Evolutionary conservation across 2,329 filamentous ascomycete species (phyloP), one percentile per base, ranked within the genome.

Genomic region (Aureobasidium mangrovei): DNA sequence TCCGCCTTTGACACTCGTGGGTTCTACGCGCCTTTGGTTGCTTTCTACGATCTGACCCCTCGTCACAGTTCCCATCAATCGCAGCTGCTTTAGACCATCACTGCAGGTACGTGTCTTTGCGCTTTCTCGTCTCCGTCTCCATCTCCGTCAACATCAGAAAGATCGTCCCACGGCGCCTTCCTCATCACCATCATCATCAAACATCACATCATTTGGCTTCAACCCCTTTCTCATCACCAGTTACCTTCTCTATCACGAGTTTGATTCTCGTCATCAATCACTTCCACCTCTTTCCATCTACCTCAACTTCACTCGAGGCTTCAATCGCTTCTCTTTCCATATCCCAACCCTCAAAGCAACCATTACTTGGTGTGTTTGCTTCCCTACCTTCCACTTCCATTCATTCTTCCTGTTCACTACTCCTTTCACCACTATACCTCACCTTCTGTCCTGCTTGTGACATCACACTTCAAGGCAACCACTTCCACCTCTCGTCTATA

Each of bases 381-480:
- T 28, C 33, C 24, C 31, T 8, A 6, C n/a, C 31, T 8, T 29
- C 7, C 9, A 28, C 33, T 54, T 9, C 28, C 27, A 36, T 28
- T 40, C 5, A 27, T 38, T 12, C 44, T 38, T 49, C 27, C 36
- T 12, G 24, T 43, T 12, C 27, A 41, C 12, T 35, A 27, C 39
- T 10, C 53, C 38, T n/a, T 24, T 43, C 40, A 24, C 44, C 29
- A 18, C 44, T 24, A 42, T 31, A 45, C 26, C 33, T 38, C 35
- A 29, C 32, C 53, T 46, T 38, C 31, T 33, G 7, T 40, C 45
- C 32, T 35, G 44, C 33, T 41, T 24, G 6, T 27, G 7, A 26
- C 28, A 32, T 38, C 48, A 44, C 38, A 10, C 28, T 33, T 44
- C 53, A 29, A 18, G 42, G 47, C 47, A 51, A 51, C 41, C 47